Evolutionary conservation across 2,329 filamentous ascomycete species (phyloP), one percentile per base, ranked within the genome.

Genomic region (Trichoderma atroviride): DNA sequence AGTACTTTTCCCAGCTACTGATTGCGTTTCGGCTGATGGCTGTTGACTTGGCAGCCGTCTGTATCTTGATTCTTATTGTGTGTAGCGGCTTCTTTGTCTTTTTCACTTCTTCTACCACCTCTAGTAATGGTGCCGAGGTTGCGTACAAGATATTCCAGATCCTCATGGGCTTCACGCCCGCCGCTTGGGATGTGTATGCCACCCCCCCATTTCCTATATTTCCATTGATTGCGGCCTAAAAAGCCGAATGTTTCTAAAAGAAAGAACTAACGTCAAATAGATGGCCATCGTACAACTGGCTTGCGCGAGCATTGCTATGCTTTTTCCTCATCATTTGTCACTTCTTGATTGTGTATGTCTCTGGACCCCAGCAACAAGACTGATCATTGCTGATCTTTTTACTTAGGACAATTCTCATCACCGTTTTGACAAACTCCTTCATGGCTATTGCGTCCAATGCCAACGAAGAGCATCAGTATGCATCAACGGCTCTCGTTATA

Each of bases 51-150:
- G 88, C 93, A 5, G 94, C 95, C 2, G 90, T 97, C 1, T 90
- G 96, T 64, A 84, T 96, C 0, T 84, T 97, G 56, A 93, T 97
- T 65, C 80, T 96, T 56, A 94, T 97, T 73, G 89, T 90, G 72
- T 97, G 94, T 80, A 97, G 93, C 75, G 95, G 95, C 27, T 98
- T 97, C 81, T 97, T 97, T 74, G 93, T 97, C 63, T 96, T 96
- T 71, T 97, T 98, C 78, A 95, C 92, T 0, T 83, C 97, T 64
- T 94, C 94, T 3, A 88, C 89, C 72, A 89, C 87, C 68, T 86
- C 91, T 7, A 89, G 92, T 63, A 88, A 91, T 72, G 89, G 92
- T 6, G 84, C 84, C 11, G 89, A 89, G 59, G 89, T 96, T n/a
- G 93, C 93, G 5, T 98, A 95, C 79, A 92, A 91, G 73, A 90